Conservation (phyloP, 139 green algal genomes). For the Micromonas commoda region DNA sequence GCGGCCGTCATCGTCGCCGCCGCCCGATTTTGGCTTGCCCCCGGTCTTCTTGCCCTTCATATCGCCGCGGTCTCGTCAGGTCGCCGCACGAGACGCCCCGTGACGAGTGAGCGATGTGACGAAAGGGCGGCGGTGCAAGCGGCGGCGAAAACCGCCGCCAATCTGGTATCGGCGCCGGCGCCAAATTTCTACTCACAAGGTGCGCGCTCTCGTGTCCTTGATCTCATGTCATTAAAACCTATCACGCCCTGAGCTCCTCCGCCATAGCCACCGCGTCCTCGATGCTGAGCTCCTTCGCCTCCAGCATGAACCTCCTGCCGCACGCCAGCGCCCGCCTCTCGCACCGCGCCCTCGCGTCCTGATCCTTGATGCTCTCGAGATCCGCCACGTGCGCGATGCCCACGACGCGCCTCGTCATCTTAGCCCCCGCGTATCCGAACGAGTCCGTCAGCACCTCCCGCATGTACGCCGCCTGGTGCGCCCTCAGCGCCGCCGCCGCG, state of each 20-base stretch:
- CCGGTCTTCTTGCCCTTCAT: too few relatives aligned
- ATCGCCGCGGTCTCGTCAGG: too few relatives aligned
- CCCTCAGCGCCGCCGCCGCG: constrained; percentile 32
- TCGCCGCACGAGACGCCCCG: too few relatives aligned
- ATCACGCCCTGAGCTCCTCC: neutral
- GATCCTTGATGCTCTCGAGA: constrained; percentile 75
- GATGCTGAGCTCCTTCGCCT: neutral
- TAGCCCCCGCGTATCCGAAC: constrained; percentile 44
- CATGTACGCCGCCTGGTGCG: constrained; percentile 68
- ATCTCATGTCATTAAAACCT: too few relatives aligned
- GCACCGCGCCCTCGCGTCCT: constrained; percentile 58
- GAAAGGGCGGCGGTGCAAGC: too few relatives aligned
- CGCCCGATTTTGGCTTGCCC: too few relatives aligned
- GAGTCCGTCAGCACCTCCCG: constrained; percentile 60
- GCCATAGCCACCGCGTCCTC: neutral
- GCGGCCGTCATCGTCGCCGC: too few relatives aligned
- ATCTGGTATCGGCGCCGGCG: too few relatives aligned
- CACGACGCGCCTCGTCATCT: constrained; percentile 45
- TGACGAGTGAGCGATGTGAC: too few relatives aligned
- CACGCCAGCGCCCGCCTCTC: constrained; percentile 72
- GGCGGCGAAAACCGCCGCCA: too few relatives aligned
- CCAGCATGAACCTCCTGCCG: constrained; percentile 11
- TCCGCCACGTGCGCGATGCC: constrained; percentile 90
- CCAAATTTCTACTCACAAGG: too few relatives aligned
- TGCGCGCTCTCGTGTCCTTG: too few relatives aligned